A percentile compares a stretch with the other conserved stretches of the same genome.
Conservation (phyloP, 345 rosid species). For the Balakata baccata region DNA sequence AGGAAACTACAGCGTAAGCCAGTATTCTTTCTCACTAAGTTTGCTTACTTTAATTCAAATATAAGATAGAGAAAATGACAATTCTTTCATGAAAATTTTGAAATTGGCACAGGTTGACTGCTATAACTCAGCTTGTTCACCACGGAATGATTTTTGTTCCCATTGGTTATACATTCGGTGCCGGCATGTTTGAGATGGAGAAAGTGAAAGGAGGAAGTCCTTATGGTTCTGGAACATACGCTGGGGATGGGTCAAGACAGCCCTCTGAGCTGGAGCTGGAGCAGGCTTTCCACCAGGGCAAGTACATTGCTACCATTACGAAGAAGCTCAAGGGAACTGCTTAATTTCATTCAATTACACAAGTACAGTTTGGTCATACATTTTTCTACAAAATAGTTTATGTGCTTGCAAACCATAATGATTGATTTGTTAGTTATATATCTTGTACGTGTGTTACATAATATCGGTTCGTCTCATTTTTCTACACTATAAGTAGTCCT, state of each 20-base stretch:
- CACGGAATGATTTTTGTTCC: conserved; percentile 94
- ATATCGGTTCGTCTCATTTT: no score
- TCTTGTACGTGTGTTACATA: no score
- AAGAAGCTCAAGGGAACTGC: conserved; percentile 81
- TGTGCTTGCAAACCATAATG: no score
- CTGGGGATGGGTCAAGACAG: conserved; percentile 88
- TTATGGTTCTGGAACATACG: conserved; percentile 87
- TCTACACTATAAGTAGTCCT: no score
- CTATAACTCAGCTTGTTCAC: conserved; percentile 93
- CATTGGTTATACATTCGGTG: conserved; percentile 93
- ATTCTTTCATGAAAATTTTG: no score
- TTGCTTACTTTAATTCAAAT: no score
- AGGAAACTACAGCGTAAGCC: conserved; percentile 92
- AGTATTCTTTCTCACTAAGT: background rate
- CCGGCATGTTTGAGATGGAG: conserved; percentile 99
- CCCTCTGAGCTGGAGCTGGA: conserved; percentile 76
- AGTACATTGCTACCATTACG: conserved; percentile 72
- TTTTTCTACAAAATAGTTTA: no score
- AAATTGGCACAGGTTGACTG: conserved; percentile 58
- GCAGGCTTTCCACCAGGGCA: conserved; percentile 97
- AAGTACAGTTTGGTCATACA: no score
- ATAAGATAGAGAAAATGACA: background rate
- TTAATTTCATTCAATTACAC: conserved; percentile 16
- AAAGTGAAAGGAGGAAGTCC: conserved; percentile 91
- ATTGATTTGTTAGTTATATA: no score